A percentile compares a stretch with the other conserved stretches of the same genome.
These are phyloP conservation scores for Golubevia sp. DNA, from an alignment of 1,284 basidiomycete species.

Conservation along the genomic window DNA sequence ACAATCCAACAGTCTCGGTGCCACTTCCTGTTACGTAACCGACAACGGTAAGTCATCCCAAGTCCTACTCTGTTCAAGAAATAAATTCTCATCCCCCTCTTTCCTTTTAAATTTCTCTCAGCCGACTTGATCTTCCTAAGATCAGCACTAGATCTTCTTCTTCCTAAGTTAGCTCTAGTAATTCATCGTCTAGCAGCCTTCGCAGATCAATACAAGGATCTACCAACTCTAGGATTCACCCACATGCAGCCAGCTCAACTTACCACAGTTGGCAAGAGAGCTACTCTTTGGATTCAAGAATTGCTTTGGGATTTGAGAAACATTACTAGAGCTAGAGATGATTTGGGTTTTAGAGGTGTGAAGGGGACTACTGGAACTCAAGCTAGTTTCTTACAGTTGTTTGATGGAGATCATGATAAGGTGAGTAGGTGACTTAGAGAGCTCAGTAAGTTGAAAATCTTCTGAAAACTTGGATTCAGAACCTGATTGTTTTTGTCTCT, in stretches of 20 bases:
- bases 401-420: conserved; percentile 93
- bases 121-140: conserved; percentile 95
- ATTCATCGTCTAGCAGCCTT: conserved; percentile 86
- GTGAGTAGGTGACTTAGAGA: too few relatives aligned
- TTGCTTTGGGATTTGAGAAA: conserved; percentile 96
- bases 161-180: conserved; percentile 84
- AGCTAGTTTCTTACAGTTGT: conserved; percentile 90
- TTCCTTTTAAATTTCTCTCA: not conserved
- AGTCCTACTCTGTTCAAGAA: not conserved
- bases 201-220: conserved; percentile 66
- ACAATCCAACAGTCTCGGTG: too few relatives aligned
- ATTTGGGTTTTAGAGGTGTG: conserved; percentile 95
- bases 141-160: conserved; percentile 79
- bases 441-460: not conserved
- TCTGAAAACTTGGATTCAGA: too few relatives aligned
- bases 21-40: conserved; percentile 98
- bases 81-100: not conserved
- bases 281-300: conserved; percentile 94
- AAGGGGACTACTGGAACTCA: conserved; percentile 99
- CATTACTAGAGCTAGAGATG: conserved; percentile 84
- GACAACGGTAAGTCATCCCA: conserved; percentile 65
- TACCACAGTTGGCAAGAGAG: conserved; percentile 98
- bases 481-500: not conserved
- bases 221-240: conserved; percentile 81
- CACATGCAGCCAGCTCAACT: conserved; percentile 99